phyloP scores from a whole-genome alignment of 164 flowering plant species.

The Saururus chinensis region DNA sequence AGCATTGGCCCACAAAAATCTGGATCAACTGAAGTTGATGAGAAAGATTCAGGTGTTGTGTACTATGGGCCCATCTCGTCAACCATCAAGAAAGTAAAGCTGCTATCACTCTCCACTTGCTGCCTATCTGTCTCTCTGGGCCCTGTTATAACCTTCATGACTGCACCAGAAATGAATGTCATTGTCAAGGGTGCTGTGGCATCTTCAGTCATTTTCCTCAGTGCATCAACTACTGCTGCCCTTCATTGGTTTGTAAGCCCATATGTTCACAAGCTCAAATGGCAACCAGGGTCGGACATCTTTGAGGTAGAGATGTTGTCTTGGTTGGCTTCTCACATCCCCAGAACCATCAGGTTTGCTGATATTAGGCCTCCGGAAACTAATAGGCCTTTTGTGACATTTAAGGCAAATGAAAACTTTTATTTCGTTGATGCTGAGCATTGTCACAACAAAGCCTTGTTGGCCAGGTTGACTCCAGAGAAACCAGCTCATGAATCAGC shows the following conservation, averaged over 20 bases:
- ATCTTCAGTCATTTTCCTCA: conserved; percentile 71
- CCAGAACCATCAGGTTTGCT: conserved; percentile 66
- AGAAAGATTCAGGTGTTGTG: conserved; percentile 39
- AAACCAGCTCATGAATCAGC: conserved; percentile 49
- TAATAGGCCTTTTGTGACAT: conserved; percentile 72
- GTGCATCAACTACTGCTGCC: conserved; percentile 81
- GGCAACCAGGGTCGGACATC: conserved; percentile 87
- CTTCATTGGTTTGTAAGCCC: conserved; percentile 99
- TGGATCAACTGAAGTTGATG: conserved; percentile 24
- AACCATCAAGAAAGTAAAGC: conserved; percentile 89
- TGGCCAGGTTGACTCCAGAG: conserved; percentile 76
- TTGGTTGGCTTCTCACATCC: conserved; percentile 62
- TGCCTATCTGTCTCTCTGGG: conserved; percentile 89
- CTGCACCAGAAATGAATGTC: conserved; percentile 70
- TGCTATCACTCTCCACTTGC: conserved; percentile 93
- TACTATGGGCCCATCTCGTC: conserved; percentile 85
- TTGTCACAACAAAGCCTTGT: conserved; percentile 82
- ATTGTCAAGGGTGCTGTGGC: conserved; percentile 91
- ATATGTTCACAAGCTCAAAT: conserved; percentile 79
- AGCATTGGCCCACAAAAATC: conserved; percentile 67
- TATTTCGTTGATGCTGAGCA: conserved; percentile 74
- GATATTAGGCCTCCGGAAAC: conserved; percentile 69
- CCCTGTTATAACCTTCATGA: conserved; percentile 91
- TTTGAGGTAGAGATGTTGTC: conserved; percentile 91
- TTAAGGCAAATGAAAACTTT: conserved; percentile 63